These are phyloP conservation scores for Terfezia boudieri DNA, from an alignment of 495 filamentous ascomycete genomes.

Conservation along the genomic window DNA sequence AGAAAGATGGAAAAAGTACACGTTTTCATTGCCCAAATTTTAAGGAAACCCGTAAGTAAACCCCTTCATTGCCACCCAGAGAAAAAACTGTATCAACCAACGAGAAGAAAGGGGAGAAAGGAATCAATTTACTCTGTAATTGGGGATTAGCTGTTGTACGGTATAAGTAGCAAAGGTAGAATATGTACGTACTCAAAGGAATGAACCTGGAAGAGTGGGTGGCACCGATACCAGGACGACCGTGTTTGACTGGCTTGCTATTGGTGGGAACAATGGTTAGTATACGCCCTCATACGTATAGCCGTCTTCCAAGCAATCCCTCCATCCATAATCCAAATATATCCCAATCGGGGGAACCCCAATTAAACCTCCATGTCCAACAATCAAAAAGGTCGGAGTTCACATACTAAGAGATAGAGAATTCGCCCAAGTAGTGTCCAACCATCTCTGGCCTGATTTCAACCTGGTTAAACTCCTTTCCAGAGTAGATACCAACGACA, in stretches of 20 bases:
- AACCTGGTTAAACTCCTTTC: conserved; percentile 99
- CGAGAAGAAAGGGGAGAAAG: neutral
- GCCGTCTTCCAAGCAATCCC: too few relatives aligned
- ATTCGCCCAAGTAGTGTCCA: conserved; percentile 96
- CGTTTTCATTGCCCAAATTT: neutral
- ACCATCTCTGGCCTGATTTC: conserved; percentile 99
- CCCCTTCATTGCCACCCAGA: neutral
- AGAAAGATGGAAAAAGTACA: neutral
- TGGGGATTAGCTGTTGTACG: too few relatives aligned
- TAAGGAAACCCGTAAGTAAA: neutral
- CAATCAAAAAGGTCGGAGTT: neutral
- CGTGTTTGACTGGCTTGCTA: conserved; percentile 99
- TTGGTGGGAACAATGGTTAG: conserved; percentile 24
- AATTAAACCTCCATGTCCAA: neutral
- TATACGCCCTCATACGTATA: neutral
- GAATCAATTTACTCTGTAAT: neutral
- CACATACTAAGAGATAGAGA: conserved; percentile 97
- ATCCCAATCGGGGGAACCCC: neutral
- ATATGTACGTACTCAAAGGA: conserved; percentile 46
- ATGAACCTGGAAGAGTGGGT: conserved; percentile 99
- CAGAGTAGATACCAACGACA: conserved; percentile 96
- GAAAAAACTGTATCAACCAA: neutral
- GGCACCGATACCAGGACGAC: conserved; percentile 98
- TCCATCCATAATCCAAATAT: neutral
- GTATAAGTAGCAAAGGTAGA: neutral